Conservation (phyloP, 352 stramenopile species). For the Globisporangium echinulatum region DNA sequence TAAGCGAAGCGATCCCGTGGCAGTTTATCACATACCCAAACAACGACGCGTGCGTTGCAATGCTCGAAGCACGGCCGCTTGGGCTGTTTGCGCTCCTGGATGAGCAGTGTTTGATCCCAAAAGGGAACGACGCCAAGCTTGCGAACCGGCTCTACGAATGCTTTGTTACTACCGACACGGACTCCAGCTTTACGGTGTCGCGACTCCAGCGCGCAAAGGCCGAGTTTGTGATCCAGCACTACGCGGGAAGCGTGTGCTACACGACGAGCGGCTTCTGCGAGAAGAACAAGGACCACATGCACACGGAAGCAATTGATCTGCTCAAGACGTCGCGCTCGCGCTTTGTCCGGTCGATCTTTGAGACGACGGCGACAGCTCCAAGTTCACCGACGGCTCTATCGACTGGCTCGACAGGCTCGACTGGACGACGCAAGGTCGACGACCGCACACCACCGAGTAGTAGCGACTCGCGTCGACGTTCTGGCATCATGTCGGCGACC, state of each 20-base stretch:
- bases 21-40: constrained; percentile 85
- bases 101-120: constrained; percentile 81
- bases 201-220: constrained; percentile 75
- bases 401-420: too few relatives aligned
- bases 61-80: constrained; percentile 70
- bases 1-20: constrained; percentile 84
- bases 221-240: constrained; percentile 85
- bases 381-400: too few relatives aligned
- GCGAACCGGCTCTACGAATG: constrained; percentile 80
- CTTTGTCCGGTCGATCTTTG: constrained; percentile 73
- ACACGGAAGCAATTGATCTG: constrained; percentile 68
- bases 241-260: constrained; percentile 82
- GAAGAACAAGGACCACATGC: constrained; percentile 89
- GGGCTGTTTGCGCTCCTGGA: constrained; percentile 81
- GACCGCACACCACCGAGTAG: constrained; percentile 11
- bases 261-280: constrained; percentile 76
- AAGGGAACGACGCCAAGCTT: constrained; percentile 76
- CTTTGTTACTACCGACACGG: constrained; percentile 25
- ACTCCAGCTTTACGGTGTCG: constrained; percentile 61
- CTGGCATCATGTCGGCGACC: constrained; percentile 77
- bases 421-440: constrained; percentile 10
- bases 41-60: constrained; percentile 73
- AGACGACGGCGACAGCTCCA: constrained; percentile 15
- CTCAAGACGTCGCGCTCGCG: constrained; percentile 54
- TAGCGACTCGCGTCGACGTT: constrained; percentile 38